Evolutionary conservation across 1,284 basidiomycete genomes (phyloP), one percentile per base, ranked within the genome.

Genomic region (Moniliophthora roreri): DNA sequence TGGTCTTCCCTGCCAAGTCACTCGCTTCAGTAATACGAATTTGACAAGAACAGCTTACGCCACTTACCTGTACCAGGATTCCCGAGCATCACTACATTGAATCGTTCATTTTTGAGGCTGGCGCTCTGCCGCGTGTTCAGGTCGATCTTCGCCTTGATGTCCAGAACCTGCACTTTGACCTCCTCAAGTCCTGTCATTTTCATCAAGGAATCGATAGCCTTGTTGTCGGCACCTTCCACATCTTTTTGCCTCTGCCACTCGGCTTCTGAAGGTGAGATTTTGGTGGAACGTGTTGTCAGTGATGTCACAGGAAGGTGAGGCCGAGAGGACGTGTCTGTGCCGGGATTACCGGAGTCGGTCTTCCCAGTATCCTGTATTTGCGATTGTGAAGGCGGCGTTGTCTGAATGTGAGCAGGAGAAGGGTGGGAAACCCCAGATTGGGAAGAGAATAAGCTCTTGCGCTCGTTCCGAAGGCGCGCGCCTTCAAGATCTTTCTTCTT

Each of bases 21-120:
- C 40, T 18, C 28, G 40, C n/a, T 32, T 35, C 23, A 42, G 24
- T 46, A 28, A 16, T 21, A 28, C 16, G 37, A 11, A 24, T 18
- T 37, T 2, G 18, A 47, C 15, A 24, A 20, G 16, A 18, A 6
- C n/a, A 38, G 20, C 20, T 52, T 32, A 11, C 2, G 20, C 36
- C n/a, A 56, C 66, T 36, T 40, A 81, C 82, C 81, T 59, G 82
- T 84, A n/a, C 82, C 82, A 4, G 81, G 82, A 60, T 84, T 85
- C 7, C 82, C 83, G 0, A 84, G 71, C 13, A 85, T 66, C n/a
- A 71, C 72, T 5, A 75, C 70, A 58, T 85, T 83, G 54, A 81
- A 76, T 2, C 81, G 69, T 46, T 84, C 80, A n/a, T 71, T 67
- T 20, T 75, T 71, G n/a, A 80, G 58, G 2, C 75, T 70, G 0